Evolutionary conservation across 2,329 filamentous ascomycete species (phyloP).

Genomic region (Beauveria medogensis): DNA sequence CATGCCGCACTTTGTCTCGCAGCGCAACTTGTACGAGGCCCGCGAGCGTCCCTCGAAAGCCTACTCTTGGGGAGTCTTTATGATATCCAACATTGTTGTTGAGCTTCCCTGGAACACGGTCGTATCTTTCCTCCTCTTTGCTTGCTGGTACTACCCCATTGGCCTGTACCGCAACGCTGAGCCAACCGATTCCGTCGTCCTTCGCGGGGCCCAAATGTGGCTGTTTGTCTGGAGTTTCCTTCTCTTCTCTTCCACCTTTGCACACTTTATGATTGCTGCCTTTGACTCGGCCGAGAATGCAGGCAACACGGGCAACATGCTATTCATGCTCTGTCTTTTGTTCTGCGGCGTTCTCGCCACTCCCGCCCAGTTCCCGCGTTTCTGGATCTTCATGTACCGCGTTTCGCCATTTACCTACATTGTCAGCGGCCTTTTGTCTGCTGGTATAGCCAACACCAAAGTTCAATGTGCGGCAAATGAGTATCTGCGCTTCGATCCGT

Average conservation of each 20-base stretch:
- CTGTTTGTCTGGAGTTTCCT: slow-evolving; percentile 68
- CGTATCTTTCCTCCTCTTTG: slow-evolving; percentile 65
- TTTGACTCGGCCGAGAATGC: slow-evolving; percentile 68
- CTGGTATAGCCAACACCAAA: slow-evolving; percentile 57
- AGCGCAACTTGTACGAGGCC: slow-evolving; percentile 75
- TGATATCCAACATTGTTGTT: slow-evolving; percentile 73
- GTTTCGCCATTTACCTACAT: slow-evolving; percentile 78
- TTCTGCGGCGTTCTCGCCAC: slow-evolving; percentile 69
- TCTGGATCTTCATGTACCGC: slow-evolving; percentile 68
- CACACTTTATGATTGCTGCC: slow-evolving; percentile 67
- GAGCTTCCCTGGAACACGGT: slow-evolving; percentile 80
- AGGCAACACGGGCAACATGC: slow-evolving; percentile 65
- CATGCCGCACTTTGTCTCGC: slow-evolving; percentile 80
- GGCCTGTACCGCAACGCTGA: slow-evolving; percentile 65
- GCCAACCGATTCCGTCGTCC: slow-evolving; percentile 49
- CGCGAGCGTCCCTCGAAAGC: slow-evolving; percentile 78
- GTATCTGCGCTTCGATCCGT: slow-evolving; percentile 56
- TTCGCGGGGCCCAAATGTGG: slow-evolving; percentile 73
- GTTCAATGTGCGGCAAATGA: slow-evolving; percentile 65
- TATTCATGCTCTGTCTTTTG: slow-evolving; percentile 65
- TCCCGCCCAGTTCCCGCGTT: slow-evolving; percentile 54
- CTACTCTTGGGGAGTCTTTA: slow-evolving; percentile 79
- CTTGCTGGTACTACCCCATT: slow-evolving; percentile 81
- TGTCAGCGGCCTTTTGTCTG: slow-evolving; percentile 62
- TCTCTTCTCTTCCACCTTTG: slow-evolving; percentile 74